A percentile compares a stretch with the other conserved stretches of the same genome.
phyloP scores from a whole-genome alignment of 164 flowering plant species.

The Tinospora cordifolia region DNA sequence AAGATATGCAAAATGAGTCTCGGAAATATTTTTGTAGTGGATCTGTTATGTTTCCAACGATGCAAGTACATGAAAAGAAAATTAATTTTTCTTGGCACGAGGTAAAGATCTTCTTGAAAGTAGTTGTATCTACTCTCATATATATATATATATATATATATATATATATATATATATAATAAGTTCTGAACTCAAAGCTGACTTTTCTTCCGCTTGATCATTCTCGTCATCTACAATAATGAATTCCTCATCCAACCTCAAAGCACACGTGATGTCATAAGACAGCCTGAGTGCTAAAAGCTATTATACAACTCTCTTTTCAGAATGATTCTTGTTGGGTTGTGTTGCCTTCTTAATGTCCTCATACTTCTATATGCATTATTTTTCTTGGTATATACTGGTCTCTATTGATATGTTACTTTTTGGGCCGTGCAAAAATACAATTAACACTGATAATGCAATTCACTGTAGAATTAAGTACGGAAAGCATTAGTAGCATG shows the following conservation, averaged over 20 bases:
- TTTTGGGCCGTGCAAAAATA: conserved; percentile 6
- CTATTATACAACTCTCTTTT: conserved; percentile 11
- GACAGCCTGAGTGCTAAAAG: conserved; percentile 22
- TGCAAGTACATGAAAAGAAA: conserved; percentile 11
- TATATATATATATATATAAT: conserved; percentile 9
- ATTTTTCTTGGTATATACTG: background rate
- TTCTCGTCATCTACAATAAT: conserved; percentile 17
- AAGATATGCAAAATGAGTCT: conserved; percentile 7
- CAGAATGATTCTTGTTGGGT: conserved; percentile 15
- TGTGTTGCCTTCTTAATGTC: conserved; percentile 12
- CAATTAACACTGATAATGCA: background rate
- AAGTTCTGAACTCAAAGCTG: conserved; percentile 15
- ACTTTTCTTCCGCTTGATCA: conserved; percentile 16
- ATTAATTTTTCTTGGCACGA: conserved; percentile 3
- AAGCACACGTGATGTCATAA: conserved; percentile 18
- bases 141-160: conserved; percentile 8
- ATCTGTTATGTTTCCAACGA: conserved; percentile 7
- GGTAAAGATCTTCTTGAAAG: conserved; percentile 19
- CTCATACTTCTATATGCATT: conserved; percentile 9
- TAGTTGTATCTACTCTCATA: conserved; percentile 14
- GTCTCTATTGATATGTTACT: conserved; percentile 9
- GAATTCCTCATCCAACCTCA: conserved; percentile 20
- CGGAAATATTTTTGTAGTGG: conserved; percentile 1
- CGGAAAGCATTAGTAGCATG: background rate
- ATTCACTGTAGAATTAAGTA: conserved; percentile 3